phyloP scores from a whole-genome alignment of 768 basidiomycete genomes.

The Agrocybe pediades region DNA sequence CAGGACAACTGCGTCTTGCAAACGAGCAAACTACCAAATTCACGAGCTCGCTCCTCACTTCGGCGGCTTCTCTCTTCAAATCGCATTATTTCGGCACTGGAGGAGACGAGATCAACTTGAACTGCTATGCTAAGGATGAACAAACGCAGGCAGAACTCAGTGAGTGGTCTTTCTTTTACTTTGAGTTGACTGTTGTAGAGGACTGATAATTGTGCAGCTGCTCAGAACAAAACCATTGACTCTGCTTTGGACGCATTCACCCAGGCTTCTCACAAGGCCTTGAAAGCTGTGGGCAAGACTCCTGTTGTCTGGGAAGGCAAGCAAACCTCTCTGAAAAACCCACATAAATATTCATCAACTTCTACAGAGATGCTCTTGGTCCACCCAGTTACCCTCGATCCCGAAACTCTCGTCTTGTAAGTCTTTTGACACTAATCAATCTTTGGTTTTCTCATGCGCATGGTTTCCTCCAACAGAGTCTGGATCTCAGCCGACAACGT shows the following conservation, averaged over 20 bases:
- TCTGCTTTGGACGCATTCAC: slow-evolving; percentile 67
- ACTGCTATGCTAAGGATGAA: slow-evolving; percentile 64
- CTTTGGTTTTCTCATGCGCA: background rate
- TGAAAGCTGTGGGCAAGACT: slow-evolving; percentile 60
- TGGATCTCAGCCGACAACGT: slow-evolving; percentile 73
- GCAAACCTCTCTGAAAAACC: slow-evolving; percentile 5
- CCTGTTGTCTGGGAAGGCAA: slow-evolving; percentile 81
- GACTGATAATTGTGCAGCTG: slow-evolving; percentile 17
- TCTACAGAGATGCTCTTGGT: slow-evolving; percentile 68
- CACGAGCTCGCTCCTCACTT: slow-evolving; percentile 51
- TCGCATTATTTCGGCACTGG: slow-evolving; percentile 74
- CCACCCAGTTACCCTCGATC: slow-evolving; percentile 44
- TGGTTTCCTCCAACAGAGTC: slow-evolving; percentile 39
- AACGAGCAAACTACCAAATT: slow-evolving; percentile 61
- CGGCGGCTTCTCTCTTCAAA: slow-evolving; percentile 51
- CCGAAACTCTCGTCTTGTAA: slow-evolving; percentile 59
- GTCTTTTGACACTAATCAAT: slow-evolving; percentile 19
- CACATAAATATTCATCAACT: slow-evolving; percentile 20
- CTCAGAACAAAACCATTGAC: slow-evolving; percentile 52
- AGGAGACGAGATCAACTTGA: slow-evolving; percentile 77
- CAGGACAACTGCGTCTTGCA: slow-evolving; percentile 81
- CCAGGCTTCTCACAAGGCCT: slow-evolving; percentile 52
- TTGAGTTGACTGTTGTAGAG: background rate
- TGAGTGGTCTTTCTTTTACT: slow-evolving; percentile 15
- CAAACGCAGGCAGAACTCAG: slow-evolving; percentile 58